Evolutionary conservation across 2,329 filamentous ascomycete genomes (phyloP), one percentile per base, ranked within the genome.

Genomic region (Albifimbria verrucaria): DNA sequence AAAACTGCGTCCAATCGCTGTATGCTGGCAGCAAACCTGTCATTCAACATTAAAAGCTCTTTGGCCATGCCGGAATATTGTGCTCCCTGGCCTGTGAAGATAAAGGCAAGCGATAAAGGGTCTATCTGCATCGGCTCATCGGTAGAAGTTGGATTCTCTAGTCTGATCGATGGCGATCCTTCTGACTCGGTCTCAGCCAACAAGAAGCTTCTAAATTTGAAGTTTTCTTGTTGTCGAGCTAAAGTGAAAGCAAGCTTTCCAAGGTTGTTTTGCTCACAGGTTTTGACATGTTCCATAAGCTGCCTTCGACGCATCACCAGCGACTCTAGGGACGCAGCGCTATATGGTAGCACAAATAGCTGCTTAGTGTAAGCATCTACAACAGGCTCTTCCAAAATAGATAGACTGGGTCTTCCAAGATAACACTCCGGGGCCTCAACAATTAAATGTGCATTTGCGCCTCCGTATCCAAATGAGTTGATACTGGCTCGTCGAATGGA

Each of bases 41-140:
- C 45, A 32, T 48, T 28, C 0, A 36, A 24, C 17, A 52, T 43
- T 10, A 63, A 25, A 11, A 62, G 45, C 18, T 57, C 53, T 6
- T 23, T 47, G 11, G 48, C 61, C 62, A 62, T 62, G 4, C 49
- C 45, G 0, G 59, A 39, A 49, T 58, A 64, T 36, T 64, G 62
- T 2, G 61, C 61, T 15, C 62, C 61, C 21, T 64, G 62, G 9
- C 62, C 62, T 7, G 60, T 64, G 51, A 63, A 64, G 26, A 62
- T 54, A 18, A 57, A 56, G 28, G 22, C 61, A 42, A 54, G n/a
- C 15, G 22, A 24, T 6, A 48, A 15, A 9, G 26, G 26, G 26
- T n/a, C 26, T 32, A 32, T 32, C 26, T 15, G 15, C 26, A 9
- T 9, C 26, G n/a, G n/a, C n/a, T n/a, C n/a, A n/a, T n/a, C n/a